These are phyloP conservation scores for Tetrahymena borealis DNA, from an alignment of 73 alveolate genomes.

Conservation along the genomic window DNA sequence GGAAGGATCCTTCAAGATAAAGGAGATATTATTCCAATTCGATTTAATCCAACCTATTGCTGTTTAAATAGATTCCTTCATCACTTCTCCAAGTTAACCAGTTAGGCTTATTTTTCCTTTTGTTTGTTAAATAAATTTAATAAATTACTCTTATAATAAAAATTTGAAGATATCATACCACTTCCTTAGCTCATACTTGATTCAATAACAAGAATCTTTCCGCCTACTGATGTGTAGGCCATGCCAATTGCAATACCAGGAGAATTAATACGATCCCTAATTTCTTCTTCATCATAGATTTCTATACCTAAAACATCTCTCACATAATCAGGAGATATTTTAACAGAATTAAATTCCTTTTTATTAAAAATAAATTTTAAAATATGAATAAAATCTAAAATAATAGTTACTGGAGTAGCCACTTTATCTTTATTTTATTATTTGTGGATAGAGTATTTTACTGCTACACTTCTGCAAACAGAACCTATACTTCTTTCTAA, in stretches of 20 bases:
- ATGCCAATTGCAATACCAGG: conserved; percentile 85
- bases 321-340: neutral
- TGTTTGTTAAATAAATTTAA: neutral
- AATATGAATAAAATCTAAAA: neutral
- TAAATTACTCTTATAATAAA: neutral
- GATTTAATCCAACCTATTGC: conserved; percentile 79
- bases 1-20: conserved; percentile 4
- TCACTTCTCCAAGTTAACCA: conserved; percentile 85
- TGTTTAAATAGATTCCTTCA: conserved; percentile 83
- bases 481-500: conserved; percentile 73
- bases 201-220: conserved; percentile 74
- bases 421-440: neutral
- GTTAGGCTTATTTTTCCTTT: conserved; percentile 58
- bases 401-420: neutral
- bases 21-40: conserved; percentile 48
- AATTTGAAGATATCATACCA: conserved; percentile 16
- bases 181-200: conserved; percentile 67
- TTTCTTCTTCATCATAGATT: conserved; percentile 44
- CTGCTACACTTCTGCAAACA: conserved; percentile 70
- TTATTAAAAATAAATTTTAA: neutral
- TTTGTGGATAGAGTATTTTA: conserved; percentile 37
- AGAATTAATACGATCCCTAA: conserved; percentile 46
- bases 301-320: conserved; percentile 71
- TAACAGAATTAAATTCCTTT: conserved; percentile 12
- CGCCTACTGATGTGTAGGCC: conserved; percentile 87